Conservation (phyloP, 169 alveolate species). For the Neospora caninum region DNA sequence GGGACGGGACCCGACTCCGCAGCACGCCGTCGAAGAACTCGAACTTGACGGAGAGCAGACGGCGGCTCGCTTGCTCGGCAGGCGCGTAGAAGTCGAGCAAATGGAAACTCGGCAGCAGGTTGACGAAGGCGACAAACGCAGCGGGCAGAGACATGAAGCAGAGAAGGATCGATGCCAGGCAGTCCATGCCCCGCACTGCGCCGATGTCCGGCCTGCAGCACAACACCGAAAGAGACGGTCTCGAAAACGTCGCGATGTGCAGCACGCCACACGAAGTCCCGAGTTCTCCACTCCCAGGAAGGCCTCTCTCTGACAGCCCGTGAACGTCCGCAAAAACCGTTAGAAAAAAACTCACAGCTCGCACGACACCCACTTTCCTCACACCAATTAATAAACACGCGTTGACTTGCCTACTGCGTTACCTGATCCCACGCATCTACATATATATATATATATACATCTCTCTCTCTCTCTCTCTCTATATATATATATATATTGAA, state of each 20-base stretch:
- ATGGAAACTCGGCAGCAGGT: conserved; percentile 42
- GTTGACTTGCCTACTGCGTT: no score
- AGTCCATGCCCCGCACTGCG: conserved; percentile 41
- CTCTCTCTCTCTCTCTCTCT: background rate
- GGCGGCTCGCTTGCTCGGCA: conserved; percentile 8
- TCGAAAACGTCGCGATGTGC: no score
- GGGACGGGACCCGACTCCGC: conserved; percentile 41
- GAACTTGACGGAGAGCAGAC: conserved; percentile 19
- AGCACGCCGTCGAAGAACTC: conserved; percentile 47
- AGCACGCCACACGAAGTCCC: no score
- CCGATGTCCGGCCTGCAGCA: conserved; percentile 60
- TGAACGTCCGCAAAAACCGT: no score
- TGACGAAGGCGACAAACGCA: conserved; percentile 37
- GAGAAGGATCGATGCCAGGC: conserved; percentile 45
- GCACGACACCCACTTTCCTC: no score
- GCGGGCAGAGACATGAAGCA: background rate
- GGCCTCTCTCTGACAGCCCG: no score
- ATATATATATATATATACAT: background rate
- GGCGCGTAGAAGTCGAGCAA: conserved; percentile 40
- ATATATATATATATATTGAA: background rate
- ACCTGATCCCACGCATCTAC: no score
- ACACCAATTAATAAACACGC: background rate
- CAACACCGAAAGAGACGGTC: background rate
- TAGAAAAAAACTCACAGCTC: no score
- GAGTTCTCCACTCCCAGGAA: no score